Conservation (phyloP, 163 green algal species). For the Chloromonas sp. region DNA sequence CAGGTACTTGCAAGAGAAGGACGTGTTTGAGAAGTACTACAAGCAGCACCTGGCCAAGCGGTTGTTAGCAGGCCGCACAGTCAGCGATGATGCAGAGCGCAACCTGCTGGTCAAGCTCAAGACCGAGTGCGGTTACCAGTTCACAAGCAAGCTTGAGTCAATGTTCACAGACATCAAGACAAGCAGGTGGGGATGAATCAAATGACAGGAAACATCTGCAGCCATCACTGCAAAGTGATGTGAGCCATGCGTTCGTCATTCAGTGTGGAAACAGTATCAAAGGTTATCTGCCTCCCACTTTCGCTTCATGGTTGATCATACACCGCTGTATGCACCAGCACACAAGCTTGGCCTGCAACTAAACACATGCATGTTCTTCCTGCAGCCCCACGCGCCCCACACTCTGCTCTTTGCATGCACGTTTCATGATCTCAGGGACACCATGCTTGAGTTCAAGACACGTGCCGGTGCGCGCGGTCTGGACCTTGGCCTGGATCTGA, state of each 20-base stretch:
- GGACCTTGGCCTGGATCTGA: conserved; percentile 82
- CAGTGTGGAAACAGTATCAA: neutral
- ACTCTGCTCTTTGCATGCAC: too few species aligned
- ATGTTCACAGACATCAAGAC: conserved; percentile 99
- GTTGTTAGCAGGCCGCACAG: conserved; percentile 72
- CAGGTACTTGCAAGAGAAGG: conserved; percentile 93
- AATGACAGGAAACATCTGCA: too few species aligned
- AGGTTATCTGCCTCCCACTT: too few species aligned
- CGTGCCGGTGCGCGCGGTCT: conserved; percentile 36
- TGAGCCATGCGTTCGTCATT: too few species aligned
- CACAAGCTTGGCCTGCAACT: too few species aligned
- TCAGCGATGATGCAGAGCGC: conserved; percentile 79
- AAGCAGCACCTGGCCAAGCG: conserved; percentile 97
- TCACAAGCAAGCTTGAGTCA: conserved; percentile 96
- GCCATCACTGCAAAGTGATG: too few species aligned
- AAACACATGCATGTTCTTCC: too few species aligned
- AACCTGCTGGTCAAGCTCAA: conserved; percentile 95
- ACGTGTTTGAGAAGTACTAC: conserved; percentile 99
- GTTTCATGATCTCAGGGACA: conserved; percentile 37
- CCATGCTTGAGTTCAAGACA: conserved; percentile 72
- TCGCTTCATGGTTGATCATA: too few species aligned
- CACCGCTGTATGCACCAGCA: too few species aligned
- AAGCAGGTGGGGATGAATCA: conserved; percentile 19
- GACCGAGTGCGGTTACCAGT: conserved; percentile 93
- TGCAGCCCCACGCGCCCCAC: too few species aligned